phyloP scores from a whole-genome alignment of 345 rosid species.

The Geranium brycei region DNA sequence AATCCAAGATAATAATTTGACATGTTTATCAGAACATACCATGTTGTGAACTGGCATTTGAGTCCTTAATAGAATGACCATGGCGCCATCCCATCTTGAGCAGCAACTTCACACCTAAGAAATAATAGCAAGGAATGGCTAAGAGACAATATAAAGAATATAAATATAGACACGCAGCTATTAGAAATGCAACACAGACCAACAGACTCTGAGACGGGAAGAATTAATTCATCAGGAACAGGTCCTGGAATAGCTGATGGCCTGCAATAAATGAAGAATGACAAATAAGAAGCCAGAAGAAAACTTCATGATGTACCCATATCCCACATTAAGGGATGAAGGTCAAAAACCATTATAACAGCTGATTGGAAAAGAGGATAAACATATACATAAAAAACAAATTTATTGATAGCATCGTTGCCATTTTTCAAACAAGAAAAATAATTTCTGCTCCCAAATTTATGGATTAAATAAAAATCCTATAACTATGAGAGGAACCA shows the following conservation, averaged over 20 bases:
- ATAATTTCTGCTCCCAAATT: neutral
- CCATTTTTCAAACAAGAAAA: neutral
- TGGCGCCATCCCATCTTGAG: constrained; percentile 94
- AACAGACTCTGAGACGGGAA: constrained; percentile 82
- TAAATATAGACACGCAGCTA: neutral
- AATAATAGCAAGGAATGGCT: constrained; percentile 12
- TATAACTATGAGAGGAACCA: neutral
- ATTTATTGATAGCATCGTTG: neutral
- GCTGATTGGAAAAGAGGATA: neutral
- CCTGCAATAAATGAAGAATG: constrained; percentile 27
- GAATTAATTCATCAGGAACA: constrained; percentile 68
- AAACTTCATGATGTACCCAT: neutral
- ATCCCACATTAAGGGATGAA: neutral
- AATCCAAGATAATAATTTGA: neutral
- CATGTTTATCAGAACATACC: constrained; percentile 18
- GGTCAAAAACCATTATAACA: neutral
- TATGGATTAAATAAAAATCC: neutral
- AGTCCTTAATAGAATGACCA: constrained; percentile 73
- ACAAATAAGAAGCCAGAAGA: constrained; percentile 3
- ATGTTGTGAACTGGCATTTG: constrained; percentile 37
- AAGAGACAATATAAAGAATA: constrained; percentile 2
- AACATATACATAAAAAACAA: neutral
- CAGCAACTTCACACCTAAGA: constrained; percentile 69
- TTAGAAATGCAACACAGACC: constrained; percentile 36
- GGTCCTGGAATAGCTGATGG: constrained; percentile 96